Base-by-base conservation (phyloP, 306 rosid species). In the Ochetophila trinervis region DNA sequence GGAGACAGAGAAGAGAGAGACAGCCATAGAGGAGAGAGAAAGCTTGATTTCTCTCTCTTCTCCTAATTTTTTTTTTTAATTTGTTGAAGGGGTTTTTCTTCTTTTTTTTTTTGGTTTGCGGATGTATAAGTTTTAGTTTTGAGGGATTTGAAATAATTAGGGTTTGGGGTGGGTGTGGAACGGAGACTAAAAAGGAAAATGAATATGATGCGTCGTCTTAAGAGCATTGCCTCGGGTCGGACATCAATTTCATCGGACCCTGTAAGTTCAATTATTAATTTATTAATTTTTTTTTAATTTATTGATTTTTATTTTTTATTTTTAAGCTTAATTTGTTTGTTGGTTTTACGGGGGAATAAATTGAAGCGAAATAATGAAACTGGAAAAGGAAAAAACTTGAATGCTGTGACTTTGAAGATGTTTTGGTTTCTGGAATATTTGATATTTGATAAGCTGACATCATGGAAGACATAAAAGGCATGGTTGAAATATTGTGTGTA, bases 121-220 rank as follows among this genome's bases (percentile, higher is more conserved):
- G 21, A 50, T 50, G 17, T 5, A 50, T 50, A 16, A 14, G 4
- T 8, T 8, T 10, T 62, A 4, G 1, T 13, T 48, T 58, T 44
- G 2, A 35, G 14, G n/a, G 55, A 52, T 67, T 65, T 40, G 71
- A 48, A 76, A 79, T 42, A 68, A 22, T 80, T 80, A 76, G 79
- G 88, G 82, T 86, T 82, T 80, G 19, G 61, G 36, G 75, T 8
- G 30, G 62, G 44, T 63, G 50, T 9, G 75, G 21, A 51, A 62
- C 45, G 22, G 66, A 36, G 7, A 23, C n/a, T 2, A 34, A 18
- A 35, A 34, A 53, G 69, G 60, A 75, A 66, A 77, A 91, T 91
- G 96, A 86, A 88, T 83, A 86, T 91, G 97, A 88, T 94, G 99
- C 88, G 99, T 73, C 82, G 97, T 78, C 84, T 94, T 62, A 94